Evolutionary conservation across 192 early-diverging fungal species (phyloP).

Genomic region (Backusella macrospora): DNA sequence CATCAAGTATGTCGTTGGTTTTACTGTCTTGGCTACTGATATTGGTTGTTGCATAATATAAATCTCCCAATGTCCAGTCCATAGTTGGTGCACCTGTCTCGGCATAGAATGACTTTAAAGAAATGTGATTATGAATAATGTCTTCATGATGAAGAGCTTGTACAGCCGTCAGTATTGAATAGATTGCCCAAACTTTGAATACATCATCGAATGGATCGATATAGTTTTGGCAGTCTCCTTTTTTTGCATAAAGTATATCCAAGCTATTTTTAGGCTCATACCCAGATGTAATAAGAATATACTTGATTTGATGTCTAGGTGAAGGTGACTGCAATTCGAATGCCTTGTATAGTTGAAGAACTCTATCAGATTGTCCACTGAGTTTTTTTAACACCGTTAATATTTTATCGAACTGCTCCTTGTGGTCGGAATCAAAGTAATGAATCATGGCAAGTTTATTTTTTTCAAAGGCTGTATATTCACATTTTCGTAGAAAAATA

Average conservation of each 20-base stretch:
- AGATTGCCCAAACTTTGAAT: constrained; percentile 1
- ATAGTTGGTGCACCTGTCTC: neutral
- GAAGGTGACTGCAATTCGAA: neutral
- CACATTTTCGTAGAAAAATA: constrained; percentile 3
- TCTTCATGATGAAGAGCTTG: neutral
- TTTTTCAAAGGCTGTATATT: neutral
- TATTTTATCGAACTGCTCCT: neutral
- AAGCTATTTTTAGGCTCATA: constrained; percentile 11
- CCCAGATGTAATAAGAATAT: neutral
- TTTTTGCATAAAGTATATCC: neutral
- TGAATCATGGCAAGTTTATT: neutral
- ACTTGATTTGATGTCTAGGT: neutral
- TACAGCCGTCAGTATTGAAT: constrained; percentile 7
- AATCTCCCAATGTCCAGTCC: constrained; percentile 12
- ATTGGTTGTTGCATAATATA: neutral
- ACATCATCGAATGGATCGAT: neutral
- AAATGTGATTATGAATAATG: neutral
- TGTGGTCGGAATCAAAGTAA: neutral
- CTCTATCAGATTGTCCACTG: neutral
- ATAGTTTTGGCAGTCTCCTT: neutral
- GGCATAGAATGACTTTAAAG: neutral
- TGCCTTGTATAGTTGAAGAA: constrained; percentile 1
- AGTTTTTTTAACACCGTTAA: neutral
- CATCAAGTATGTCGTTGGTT: neutral
- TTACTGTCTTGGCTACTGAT: neutral